phyloP scores from a whole-genome alignment of 73 alveolate species.

The Paramecium biaurelia region DNA sequence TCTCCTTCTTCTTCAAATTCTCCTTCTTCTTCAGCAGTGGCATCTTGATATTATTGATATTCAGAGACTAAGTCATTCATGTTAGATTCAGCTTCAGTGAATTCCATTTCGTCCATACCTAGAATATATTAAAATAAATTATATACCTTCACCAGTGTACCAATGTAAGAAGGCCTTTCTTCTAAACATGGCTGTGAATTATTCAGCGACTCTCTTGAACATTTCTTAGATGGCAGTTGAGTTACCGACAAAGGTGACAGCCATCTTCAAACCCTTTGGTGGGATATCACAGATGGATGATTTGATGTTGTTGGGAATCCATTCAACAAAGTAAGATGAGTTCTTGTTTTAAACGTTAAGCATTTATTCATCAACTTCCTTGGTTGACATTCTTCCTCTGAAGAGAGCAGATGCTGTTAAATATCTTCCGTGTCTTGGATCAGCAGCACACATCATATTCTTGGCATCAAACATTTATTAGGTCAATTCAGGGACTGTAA shows the following conservation, averaged over 20 bases:
- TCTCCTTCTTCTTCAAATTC: conserved; percentile 68
- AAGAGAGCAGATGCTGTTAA: conserved; percentile 98
- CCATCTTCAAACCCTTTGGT: conserved; percentile 99
- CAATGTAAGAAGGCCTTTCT: conserved; percentile 98
- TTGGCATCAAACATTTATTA: conserved; percentile 99
- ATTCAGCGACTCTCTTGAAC: conserved; percentile 98
- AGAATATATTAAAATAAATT: neutral
- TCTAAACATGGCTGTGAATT: conserved; percentile 98
- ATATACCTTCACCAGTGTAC: conserved; percentile 93
- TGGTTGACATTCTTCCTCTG: conserved; percentile 99
- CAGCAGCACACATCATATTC: conserved; percentile 99
- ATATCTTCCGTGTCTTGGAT: conserved; percentile 98
- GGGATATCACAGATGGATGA: conserved; percentile 97
- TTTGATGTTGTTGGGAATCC: conserved; percentile 97
- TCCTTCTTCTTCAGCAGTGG: conserved; percentile 95
- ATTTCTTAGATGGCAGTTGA: conserved; percentile 97
- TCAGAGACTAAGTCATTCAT: conserved; percentile 97
- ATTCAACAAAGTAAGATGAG: conserved; percentile 96
- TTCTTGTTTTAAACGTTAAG: conserved; percentile 94
- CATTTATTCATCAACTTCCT: conserved; percentile 98
- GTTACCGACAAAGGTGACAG: conserved; percentile 97
- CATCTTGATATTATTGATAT: conserved; percentile 94
- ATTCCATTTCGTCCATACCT: conserved; percentile 93
- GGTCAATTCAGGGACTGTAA: conserved; percentile 98
- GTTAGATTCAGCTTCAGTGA: conserved; percentile 96